A percentile compares a stretch with the other conserved stretches of the same genome.
Evolutionary conservation across 2,329 filamentous ascomycete genomes (phyloP).

Genomic region (Fusarium sp.): DNA sequence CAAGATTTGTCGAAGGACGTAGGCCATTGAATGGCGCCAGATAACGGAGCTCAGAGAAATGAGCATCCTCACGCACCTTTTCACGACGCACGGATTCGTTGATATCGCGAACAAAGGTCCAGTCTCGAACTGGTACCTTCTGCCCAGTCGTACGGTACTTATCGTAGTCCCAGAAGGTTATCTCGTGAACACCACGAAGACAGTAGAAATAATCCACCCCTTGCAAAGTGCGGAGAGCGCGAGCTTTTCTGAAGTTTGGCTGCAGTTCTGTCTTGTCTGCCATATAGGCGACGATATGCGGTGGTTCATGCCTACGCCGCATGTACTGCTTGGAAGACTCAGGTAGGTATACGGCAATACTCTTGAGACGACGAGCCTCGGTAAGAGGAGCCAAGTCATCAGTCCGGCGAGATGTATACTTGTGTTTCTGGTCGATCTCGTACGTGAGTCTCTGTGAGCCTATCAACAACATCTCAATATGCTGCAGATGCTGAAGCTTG

Average conservation of each 20-base stretch:
- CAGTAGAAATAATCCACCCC: slow-evolving; percentile 60
- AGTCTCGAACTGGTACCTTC: slow-evolving; percentile 47
- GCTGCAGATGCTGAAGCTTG: slow-evolving; percentile 58
- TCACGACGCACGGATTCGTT: slow-evolving; percentile 39
- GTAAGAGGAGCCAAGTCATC: slow-evolving; percentile 53
- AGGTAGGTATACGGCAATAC: slow-evolving; percentile 56
- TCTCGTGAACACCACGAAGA: slow-evolving; percentile 58
- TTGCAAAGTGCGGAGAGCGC: slow-evolving; percentile 57
- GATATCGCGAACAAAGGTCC: slow-evolving; percentile 48
- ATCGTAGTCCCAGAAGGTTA: slow-evolving; percentile 58
- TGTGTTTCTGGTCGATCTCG: slow-evolving; percentile 19
- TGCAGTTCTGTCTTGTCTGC: slow-evolving; percentile 52
- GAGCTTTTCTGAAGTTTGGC: slow-evolving; percentile 54
- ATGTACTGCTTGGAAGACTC: slow-evolving; percentile 51
- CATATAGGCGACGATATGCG: slow-evolving; percentile 41
- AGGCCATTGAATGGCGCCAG: slow-evolving; percentile 34
- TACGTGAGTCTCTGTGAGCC: slow-evolving; percentile 53
- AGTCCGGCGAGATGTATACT: slow-evolving; percentile 56
- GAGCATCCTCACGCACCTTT: slow-evolving; percentile 25
- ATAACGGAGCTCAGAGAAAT: slow-evolving; percentile 34
- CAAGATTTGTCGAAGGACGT: slow-evolving; percentile 8
- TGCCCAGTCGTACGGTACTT: slow-evolving; percentile 24
- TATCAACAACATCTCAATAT: slow-evolving; percentile 59
- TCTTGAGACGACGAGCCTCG: slow-evolving; percentile 56
- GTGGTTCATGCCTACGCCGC: slow-evolving; percentile 56